A percentile compares a stretch with the other conserved stretches of the same genome.
These are phyloP conservation scores for Hirsutella thompsonii DNA, from an alignment of 2,329 filamentous ascomycete species.

Conservation along the genomic window DNA sequence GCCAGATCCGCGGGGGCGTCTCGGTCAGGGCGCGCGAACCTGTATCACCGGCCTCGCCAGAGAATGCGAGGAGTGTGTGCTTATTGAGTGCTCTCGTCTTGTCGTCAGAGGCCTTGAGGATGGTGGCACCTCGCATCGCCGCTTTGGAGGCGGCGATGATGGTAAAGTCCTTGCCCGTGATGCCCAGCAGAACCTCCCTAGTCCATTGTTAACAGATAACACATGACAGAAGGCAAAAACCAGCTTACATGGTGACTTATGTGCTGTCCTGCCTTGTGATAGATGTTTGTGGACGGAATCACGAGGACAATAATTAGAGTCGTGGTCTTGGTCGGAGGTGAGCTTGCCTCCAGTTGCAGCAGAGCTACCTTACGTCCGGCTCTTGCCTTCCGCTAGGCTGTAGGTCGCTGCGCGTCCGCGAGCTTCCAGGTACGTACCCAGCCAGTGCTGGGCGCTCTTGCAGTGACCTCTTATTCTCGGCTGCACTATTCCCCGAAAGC, in stretches of 20 bases:
- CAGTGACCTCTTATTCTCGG: slow-evolving; percentile 19
- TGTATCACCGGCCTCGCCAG: slow-evolving; percentile 91
- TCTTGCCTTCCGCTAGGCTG: slow-evolving; percentile 17
- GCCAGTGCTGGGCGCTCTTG: slow-evolving; percentile 18
- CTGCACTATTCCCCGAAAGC: slow-evolving; percentile 15
- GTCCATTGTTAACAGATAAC: background rate
- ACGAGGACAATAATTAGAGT: background rate
- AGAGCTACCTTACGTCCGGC: background rate
- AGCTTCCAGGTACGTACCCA: slow-evolving; percentile 4
- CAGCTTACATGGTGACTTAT: background rate
- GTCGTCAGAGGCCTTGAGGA: slow-evolving; percentile 91
- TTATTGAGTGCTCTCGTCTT: slow-evolving; percentile 91
- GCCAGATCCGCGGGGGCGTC: background rate
- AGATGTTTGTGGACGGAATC: background rate
- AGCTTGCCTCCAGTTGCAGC: background rate
- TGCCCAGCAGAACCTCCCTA: slow-evolving; percentile 96
- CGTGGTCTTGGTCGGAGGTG: background rate
- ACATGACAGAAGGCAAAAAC: background rate
- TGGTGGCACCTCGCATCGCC: slow-evolving; percentile 91
- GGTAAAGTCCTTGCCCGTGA: slow-evolving; percentile 98
- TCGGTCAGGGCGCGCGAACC: slow-evolving; percentile 34
- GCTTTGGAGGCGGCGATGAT: slow-evolving; percentile 96
- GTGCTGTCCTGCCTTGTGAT: background rate
- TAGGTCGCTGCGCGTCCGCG: slow-evolving; percentile 22
- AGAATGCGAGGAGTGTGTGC: slow-evolving; percentile 89